Base-by-base conservation (phyloP, 192 early-diverging fungal species). In the Coemansia sp. region DNA sequence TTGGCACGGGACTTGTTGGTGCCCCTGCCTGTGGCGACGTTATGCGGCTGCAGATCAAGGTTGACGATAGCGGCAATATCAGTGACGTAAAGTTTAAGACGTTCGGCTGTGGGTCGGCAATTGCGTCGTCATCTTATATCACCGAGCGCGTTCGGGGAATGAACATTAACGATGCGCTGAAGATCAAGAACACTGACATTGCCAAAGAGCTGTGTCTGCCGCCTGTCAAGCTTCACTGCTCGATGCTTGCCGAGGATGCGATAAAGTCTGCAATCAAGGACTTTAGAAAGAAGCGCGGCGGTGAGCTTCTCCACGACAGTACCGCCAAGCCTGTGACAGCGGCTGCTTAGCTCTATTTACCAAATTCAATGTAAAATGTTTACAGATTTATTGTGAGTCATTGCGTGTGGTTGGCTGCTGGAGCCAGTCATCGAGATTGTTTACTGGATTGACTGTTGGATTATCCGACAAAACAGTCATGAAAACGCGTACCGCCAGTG, bases 241-340 rank as follows among this genome's bases (percentile, higher is more conserved):
- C 94, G 9, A 98, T 98, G 96, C 87, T 98, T 31, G 96, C 96
- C 36, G 96, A 98, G 73, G 96, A 98, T 74, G 96, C 96, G 52
- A 98, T 98, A 82, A 97, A 97, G 82, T 92, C 90, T 21, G 96
- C 96, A n/a, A 92, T 98, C 59, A 93, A 91, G 70, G 95, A 98
- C 81, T 98, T 92, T 80, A 83, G 95, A 70, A 86, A 79, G 49
- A 98, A 98, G 83, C 85, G 90, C 20, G 73, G 68, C 20, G 83
- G 79, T 38, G 59, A 65, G 15, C 14, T 76, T 31, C n/a, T 73
- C 51, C 42, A 71, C 46, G 46, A 56, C 53, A 46, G 18, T 1
- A 46, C 23, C 34, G 67, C 67, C 5, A 56, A 56, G 11, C 52
- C 70, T 46, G 58, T 52, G 4, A 38, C 64, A 23, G 7, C 64